Conservation (phyloP, 176 grass and related monocot genomes). For the Otatea glauca region DNA sequence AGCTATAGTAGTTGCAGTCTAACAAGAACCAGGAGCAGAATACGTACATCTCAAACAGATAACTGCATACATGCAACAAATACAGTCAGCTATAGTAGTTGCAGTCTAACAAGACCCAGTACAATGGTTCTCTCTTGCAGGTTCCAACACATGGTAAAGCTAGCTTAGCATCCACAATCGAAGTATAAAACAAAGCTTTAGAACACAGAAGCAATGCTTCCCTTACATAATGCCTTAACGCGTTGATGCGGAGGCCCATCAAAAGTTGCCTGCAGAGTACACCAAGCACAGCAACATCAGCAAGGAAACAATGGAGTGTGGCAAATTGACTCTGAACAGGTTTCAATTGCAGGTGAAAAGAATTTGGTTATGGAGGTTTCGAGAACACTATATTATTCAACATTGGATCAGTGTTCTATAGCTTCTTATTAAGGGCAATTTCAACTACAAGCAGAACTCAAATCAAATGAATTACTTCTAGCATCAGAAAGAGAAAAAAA, state of each 20-base stretch:
- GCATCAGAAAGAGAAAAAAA: not conserved
- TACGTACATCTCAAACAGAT: constrained; percentile 21
- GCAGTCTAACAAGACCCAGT: not conserved
- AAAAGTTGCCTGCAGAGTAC: constrained; percentile 37
- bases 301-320: not conserved
- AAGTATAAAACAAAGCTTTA: not conserved
- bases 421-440: not conserved
- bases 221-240: not conserved
- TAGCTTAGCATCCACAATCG: not conserved
- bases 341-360: not conserved
- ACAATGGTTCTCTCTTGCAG: constrained; percentile 13
- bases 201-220: not conserved
- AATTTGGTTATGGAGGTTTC: not conserved
- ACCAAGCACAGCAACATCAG: not conserved
- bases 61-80: constrained; percentile 18
- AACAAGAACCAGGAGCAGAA: too few relatives aligned
- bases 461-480: not conserved
- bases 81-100: not conserved
- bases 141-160: not conserved
- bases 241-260: not conserved
- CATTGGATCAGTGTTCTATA: not conserved
- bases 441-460: not conserved
- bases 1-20: too few relatives aligned
- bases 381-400: not conserved
- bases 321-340: not conserved